Evolutionary conservation across 2,329 filamentous ascomycete genomes (phyloP).

Genomic region (Penicillium freii): DNA sequence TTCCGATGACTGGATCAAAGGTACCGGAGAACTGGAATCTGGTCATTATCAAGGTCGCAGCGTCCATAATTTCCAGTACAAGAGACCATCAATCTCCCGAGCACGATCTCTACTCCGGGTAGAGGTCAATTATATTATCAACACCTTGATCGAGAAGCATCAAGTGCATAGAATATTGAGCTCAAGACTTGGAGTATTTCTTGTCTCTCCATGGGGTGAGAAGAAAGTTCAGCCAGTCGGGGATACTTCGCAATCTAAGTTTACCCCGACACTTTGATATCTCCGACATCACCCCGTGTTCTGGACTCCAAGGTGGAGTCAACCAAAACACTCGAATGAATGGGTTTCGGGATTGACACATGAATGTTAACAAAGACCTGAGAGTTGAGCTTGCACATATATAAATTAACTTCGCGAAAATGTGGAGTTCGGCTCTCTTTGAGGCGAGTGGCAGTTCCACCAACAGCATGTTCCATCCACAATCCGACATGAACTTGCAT

Average conservation of each 20-base stretch:
- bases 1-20: slow-evolving; percentile 21
- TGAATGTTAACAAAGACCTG: background rate
- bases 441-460: background rate
- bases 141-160: slow-evolving; percentile 15
- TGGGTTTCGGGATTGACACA: background rate
- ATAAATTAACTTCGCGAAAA: background rate
- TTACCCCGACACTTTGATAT: background rate
- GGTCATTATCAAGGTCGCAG: background rate
- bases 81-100: slow-evolving; percentile 16
- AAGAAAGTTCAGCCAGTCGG: background rate
- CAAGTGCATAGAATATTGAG: slow-evolving; percentile 12
- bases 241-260: background rate
- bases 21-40: slow-evolving; percentile 5
- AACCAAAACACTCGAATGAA: background rate
- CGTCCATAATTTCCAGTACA: slow-evolving; percentile 8
- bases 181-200: slow-evolving; percentile 1
- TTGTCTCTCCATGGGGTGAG: background rate
- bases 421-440: background rate
- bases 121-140: slow-evolving; percentile 18
- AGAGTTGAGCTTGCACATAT: background rate
- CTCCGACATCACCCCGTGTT: background rate
- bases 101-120: slow-evolving; percentile 17
- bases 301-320: background rate
- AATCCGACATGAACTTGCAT: background rate
- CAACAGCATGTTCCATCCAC: background rate